Evolutionary conservation across 352 stramenopile species (phyloP).

Genomic region (Phytophthora nicotianae): DNA sequence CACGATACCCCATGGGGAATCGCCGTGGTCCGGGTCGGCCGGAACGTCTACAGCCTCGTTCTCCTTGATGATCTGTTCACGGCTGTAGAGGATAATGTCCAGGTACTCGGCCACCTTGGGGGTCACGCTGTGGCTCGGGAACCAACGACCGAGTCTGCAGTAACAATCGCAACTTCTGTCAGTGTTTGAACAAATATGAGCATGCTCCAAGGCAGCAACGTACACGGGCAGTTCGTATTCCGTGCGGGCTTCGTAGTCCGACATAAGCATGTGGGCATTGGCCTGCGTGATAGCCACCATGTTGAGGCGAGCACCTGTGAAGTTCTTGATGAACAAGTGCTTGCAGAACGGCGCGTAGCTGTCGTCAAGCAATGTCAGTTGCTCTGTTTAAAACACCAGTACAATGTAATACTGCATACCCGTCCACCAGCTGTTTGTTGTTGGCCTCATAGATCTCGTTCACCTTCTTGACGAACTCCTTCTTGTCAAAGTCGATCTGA

Average conservation of each 20-base stretch:
- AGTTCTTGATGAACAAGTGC: constrained; percentile 98
- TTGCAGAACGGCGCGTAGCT: constrained; percentile 99
- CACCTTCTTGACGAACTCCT: constrained; percentile 78
- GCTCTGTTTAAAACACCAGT: neutral
- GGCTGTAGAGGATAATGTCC: constrained; percentile 98
- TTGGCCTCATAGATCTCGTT: constrained; percentile 81
- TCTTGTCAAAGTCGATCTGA: constrained; percentile 75
- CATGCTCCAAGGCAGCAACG: constrained; percentile 2
- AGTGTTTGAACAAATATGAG: neutral
- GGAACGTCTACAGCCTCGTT: constrained; percentile 83
- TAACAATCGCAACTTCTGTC: constrained; percentile 3
- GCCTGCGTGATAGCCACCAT: constrained; percentile 93
- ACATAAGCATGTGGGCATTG: constrained; percentile 93
- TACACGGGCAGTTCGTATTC: constrained; percentile 95
- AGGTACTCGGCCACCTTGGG: constrained; percentile 93
- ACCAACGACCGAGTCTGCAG: constrained; percentile 84
- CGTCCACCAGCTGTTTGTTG: constrained; percentile 71
- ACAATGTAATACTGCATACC: constrained; percentile 33
- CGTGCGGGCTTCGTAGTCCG: constrained; percentile 93
- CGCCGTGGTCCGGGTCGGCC: constrained; percentile 45
- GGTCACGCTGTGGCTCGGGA: constrained; percentile 91
- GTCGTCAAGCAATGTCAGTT: constrained; percentile 10
- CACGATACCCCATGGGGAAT: constrained; percentile 94
- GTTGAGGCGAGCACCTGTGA: constrained; percentile 88
- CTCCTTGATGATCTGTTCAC: constrained; percentile 97